These are phyloP conservation scores for Hymenoscyphus fraxineus DNA, from an alignment of 2,329 filamentous ascomycete species.

Conservation along the genomic window DNA sequence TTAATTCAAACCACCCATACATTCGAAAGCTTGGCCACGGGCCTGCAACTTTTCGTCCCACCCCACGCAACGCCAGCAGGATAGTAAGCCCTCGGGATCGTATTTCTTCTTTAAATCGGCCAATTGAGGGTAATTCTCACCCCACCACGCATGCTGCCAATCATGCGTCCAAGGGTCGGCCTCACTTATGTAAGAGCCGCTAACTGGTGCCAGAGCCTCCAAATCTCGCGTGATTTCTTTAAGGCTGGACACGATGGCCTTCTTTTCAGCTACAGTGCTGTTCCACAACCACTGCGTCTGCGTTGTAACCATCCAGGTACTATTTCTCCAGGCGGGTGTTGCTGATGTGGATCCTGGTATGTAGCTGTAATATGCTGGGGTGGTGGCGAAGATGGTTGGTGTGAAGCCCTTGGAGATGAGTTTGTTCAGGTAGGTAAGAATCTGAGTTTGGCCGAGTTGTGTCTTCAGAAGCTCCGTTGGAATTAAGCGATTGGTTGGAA, in stretches of 20 bases:
- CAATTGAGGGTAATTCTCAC: neutral
- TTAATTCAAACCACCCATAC: too few species aligned
- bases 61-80: neutral
- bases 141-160: neutral
- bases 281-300: neutral
- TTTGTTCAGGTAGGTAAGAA: too few species aligned
- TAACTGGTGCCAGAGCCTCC: neutral
- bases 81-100: neutral
- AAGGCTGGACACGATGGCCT: neutral
- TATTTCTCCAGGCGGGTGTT: neutral
- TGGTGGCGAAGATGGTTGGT: too few species aligned
- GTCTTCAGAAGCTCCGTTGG: too few species aligned
- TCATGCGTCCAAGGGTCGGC: neutral
- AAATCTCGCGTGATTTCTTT: neutral
- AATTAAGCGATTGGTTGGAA: too few species aligned
- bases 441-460: too few species aligned
- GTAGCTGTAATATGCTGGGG: neutral
- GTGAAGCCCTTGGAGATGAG: too few species aligned
- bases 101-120: neutral
- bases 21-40: too few species aligned
- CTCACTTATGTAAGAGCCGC: neutral
- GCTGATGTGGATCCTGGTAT: neutral
- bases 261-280: neutral
- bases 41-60: neutral
- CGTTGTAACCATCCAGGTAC: neutral